Conservation (phyloP, 805 yeast genomes). For the Yamadazyma paraphyllophila region DNA sequence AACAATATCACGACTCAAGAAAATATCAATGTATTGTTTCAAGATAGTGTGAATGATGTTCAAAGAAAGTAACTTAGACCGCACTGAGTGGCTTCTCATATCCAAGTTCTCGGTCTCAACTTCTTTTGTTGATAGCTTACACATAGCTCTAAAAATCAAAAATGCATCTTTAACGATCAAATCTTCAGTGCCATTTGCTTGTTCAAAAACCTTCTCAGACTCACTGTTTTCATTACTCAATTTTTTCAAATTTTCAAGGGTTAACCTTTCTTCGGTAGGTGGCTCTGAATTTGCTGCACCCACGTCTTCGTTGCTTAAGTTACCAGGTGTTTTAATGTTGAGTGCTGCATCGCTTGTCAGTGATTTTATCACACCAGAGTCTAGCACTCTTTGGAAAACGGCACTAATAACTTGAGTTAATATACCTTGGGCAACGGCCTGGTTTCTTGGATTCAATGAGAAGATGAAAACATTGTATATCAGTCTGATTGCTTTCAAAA, state of each 20-base stretch:
- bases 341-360: slow-evolving; percentile 12
- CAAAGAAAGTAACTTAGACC: slow-evolving; percentile 85
- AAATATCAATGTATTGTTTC: slow-evolving; percentile 80
- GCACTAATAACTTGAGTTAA: slow-evolving; percentile 86
- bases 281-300: background rate
- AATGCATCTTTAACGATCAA: slow-evolving; percentile 85
- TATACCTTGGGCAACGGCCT: slow-evolving; percentile 93
- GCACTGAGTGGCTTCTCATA: slow-evolving; percentile 86
- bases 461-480: slow-evolving; percentile 89
- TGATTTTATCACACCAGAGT: slow-evolving; percentile 41
- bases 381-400: slow-evolving; percentile 67
- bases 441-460: slow-evolving; percentile 78
- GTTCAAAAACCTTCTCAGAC: slow-evolving; percentile 50
- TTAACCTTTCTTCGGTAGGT: slow-evolving; percentile 37
- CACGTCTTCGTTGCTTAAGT: slow-evolving; percentile 21
- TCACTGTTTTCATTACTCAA: slow-evolving; percentile 49
- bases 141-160: slow-evolving; percentile 89
- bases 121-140: slow-evolving; percentile 83
- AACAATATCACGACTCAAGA: slow-evolving; percentile 57
- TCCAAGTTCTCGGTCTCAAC: slow-evolving; percentile 75
- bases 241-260: slow-evolving; percentile 59
- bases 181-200: slow-evolving; percentile 53
- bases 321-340: slow-evolving; percentile 21
- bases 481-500: slow-evolving; percentile 87
- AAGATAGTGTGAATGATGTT: slow-evolving; percentile 85